These are phyloP conservation scores for Danielia oregonensis DNA, from an alignment of 805 yeast genomes.

Conservation along the genomic window DNA sequence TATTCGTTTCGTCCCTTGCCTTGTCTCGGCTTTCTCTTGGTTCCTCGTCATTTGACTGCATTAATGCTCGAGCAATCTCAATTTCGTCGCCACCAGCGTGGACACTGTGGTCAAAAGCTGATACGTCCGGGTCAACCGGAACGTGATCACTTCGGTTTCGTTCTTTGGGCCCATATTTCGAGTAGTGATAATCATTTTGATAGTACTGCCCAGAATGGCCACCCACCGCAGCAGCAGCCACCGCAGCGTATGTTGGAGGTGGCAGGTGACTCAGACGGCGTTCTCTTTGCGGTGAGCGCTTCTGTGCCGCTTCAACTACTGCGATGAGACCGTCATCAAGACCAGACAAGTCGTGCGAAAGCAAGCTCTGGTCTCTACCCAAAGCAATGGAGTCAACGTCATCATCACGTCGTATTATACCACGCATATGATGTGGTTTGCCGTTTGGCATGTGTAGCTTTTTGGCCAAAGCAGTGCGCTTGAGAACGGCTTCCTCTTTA, in stretches of 20 bases:
- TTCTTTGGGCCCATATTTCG: conserved; percentile 5
- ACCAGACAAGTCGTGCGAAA: conserved; percentile 39
- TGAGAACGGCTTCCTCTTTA: conserved; percentile 18
- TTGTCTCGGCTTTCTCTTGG: conserved; percentile 3
- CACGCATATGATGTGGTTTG: background rate
- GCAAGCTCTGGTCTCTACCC: conserved; percentile 25
- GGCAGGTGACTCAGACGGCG: conserved; percentile 11
- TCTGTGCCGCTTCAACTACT: conserved; percentile 57
- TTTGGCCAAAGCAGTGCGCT: conserved; percentile 16
- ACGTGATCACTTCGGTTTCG: conserved; percentile 25
- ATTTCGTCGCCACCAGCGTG: conserved; percentile 47
- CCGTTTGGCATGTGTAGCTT: conserved; percentile 6
- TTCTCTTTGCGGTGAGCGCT: conserved; percentile 18
- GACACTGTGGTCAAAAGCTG: conserved; percentile 33
- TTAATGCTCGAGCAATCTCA: conserved; percentile 63
- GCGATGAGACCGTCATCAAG: conserved; percentile 50
- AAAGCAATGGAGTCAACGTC: conserved; percentile 33
- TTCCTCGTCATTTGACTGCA: conserved; percentile 50
- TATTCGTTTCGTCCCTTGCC: conserved; percentile 13
- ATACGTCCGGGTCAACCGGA: conserved; percentile 59
- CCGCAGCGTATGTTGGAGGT: conserved; percentile 28
- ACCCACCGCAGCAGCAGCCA: conserved; percentile 31
- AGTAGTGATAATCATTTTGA: conserved; percentile 11
- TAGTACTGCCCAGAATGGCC: conserved; percentile 17
- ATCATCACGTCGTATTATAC: conserved; percentile 11